These are phyloP conservation scores for Yueomyces sinensis DNA, from an alignment of 805 yeast species.

Conservation along the genomic window DNA sequence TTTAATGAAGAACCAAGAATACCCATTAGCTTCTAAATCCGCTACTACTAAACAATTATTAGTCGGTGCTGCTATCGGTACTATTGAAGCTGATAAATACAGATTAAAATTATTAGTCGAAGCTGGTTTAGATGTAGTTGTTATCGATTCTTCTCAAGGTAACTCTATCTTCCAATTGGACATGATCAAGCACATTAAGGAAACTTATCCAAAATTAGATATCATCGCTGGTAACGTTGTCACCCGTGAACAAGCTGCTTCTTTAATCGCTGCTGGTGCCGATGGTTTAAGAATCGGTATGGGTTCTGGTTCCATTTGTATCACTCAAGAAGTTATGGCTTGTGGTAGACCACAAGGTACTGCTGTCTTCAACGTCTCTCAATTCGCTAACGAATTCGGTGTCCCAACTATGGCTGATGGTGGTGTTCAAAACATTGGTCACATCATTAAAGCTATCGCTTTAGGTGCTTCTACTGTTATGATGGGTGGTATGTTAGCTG, in stretches of 20 bases:
- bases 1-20: constrained; percentile 87
- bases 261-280: constrained; percentile 87
- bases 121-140: constrained; percentile 95
- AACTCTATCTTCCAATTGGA: constrained; percentile 90
- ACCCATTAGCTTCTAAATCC: constrained; percentile 91
- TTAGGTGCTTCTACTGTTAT: constrained; percentile 94
- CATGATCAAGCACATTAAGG: constrained; percentile 86
- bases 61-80: constrained; percentile 98
- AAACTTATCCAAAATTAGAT: constrained; percentile 63
- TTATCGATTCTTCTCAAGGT: constrained; percentile 94
- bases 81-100: constrained; percentile 75
- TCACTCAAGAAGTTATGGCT: constrained; percentile 99
- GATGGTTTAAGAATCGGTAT: constrained; percentile 98
- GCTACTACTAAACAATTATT: constrained; percentile 86
- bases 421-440: constrained; percentile 98
- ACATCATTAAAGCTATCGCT: constrained; percentile 91
- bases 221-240: constrained; percentile 98
- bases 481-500: constrained; percentile 99
- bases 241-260: constrained; percentile 97
- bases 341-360: constrained; percentile 99
- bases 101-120: constrained; percentile 77
- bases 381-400: constrained; percentile 90
- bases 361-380: constrained; percentile 88
- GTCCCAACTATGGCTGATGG: constrained; percentile 99
- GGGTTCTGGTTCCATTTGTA: constrained; percentile 99